Conservation (phyloP, 2,329 filamentous ascomycete species). For the Fusarium setosum region DNA sequence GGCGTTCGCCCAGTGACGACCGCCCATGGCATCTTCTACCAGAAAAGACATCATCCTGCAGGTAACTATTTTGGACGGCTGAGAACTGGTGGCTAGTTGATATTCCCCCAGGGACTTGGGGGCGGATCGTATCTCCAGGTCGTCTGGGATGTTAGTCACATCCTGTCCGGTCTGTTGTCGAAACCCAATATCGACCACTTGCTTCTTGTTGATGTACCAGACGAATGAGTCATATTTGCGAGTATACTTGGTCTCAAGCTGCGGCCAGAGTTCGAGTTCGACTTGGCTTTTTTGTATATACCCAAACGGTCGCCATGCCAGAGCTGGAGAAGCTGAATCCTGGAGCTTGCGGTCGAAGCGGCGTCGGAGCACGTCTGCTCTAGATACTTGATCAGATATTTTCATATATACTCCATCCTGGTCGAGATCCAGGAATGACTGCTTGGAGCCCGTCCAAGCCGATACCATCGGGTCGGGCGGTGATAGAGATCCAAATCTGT, state of each 20-base stretch:
- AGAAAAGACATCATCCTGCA: background rate
- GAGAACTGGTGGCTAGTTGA: background rate
- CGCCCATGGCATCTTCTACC: background rate
- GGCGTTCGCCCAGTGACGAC: slow-evolving; percentile 1
- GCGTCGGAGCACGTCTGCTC: background rate
- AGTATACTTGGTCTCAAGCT: background rate
- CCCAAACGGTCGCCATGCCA: slow-evolving; percentile 1
- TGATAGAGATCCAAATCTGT: background rate
- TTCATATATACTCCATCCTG: background rate
- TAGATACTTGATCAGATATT: background rate
- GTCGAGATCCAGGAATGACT: background rate
- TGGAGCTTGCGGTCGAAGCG: slow-evolving; percentile 1
- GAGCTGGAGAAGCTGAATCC: background rate
- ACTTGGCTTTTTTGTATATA: background rate
- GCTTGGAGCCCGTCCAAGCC: background rate
- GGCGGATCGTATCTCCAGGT: background rate
- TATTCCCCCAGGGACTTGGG: background rate
- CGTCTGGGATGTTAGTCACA: background rate
- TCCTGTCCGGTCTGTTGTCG: background rate
- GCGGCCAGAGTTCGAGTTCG: background rate
- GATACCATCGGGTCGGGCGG: background rate
- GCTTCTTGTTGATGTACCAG: background rate
- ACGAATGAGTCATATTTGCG: slow-evolving; percentile 1
- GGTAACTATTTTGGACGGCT: background rate
- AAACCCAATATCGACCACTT: too few relatives aligned